These are phyloP conservation scores for Harringtonia lauricola DNA, from an alignment of 2,329 filamentous ascomycete species.

Conservation along the genomic window DNA sequence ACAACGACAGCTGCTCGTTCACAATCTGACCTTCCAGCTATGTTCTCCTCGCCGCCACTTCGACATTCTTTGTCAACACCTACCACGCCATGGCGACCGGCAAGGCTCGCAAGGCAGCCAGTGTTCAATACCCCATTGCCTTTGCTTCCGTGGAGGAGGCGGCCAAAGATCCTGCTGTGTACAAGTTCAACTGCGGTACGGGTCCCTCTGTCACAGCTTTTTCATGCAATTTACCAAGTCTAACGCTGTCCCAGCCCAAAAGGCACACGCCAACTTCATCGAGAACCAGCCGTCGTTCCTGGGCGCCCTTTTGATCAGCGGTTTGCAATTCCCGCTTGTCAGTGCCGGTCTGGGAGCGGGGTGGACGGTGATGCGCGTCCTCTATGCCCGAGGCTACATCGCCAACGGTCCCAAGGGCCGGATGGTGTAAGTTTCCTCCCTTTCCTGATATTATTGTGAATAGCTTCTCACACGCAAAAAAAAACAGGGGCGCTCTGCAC, in stretches of 20 bases:
- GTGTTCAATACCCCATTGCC: constrained; percentile 43
- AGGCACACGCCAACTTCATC: constrained; percentile 51
- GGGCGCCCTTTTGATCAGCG: constrained; percentile 41
- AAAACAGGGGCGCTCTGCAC: constrained; percentile 25
- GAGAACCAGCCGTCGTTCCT: constrained; percentile 48
- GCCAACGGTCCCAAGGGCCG: constrained; percentile 34
- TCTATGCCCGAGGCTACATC: constrained; percentile 47
- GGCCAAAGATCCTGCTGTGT: constrained; percentile 41
- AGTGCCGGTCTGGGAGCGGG: constrained; percentile 36
- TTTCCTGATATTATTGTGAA: not conserved
- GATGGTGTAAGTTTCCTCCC: constrained; percentile 17
- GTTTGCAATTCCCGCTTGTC: constrained; percentile 40
- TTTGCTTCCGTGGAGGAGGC: constrained; percentile 46
- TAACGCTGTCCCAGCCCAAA: constrained; percentile 32
- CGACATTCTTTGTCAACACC: constrained; percentile 46
- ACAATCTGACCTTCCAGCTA: constrained; percentile 36
- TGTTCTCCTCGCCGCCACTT: constrained; percentile 46
- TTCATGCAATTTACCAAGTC: not conserved
- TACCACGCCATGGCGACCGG: constrained; percentile 38
- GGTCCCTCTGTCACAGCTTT: not conserved
- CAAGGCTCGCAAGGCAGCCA: constrained; percentile 37
- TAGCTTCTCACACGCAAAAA: not conserved
- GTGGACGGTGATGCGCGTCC: constrained; percentile 40
- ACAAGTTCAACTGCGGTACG: constrained; percentile 50
- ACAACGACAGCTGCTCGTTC: not conserved